Evolutionary conservation across 2,329 filamentous ascomycete species (phyloP).

Genomic region (Epichloe sp.): DNA sequence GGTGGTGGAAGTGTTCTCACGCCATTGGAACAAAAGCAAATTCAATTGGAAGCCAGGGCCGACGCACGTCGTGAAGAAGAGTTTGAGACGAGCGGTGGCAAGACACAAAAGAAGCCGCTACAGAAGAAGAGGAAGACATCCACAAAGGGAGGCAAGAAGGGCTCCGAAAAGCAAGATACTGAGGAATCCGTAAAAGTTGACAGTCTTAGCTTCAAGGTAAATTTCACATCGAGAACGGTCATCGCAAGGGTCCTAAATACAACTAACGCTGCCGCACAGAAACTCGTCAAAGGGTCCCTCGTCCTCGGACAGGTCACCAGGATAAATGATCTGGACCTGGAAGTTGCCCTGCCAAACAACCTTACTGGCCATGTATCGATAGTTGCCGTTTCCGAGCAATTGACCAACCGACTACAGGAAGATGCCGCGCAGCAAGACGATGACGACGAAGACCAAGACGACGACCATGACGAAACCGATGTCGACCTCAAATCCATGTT

Average conservation of each 20-base stretch:
- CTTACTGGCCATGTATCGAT: slow-evolving; percentile 80
- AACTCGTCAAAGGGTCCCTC: slow-evolving; percentile 70
- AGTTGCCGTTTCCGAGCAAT: slow-evolving; percentile 72
- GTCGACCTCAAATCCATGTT: slow-evolving; percentile 68
- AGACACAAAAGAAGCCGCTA: slow-evolving; percentile 30
- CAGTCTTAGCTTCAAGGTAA: slow-evolving; percentile 77
- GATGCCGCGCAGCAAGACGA: slow-evolving; percentile 43
- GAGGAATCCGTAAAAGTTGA: slow-evolving; percentile 60
- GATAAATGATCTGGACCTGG: slow-evolving; percentile 68
- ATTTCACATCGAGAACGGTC: slow-evolving; percentile 7
- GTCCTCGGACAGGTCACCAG: slow-evolving; percentile 76
- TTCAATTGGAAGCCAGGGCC: slow-evolving; percentile 80
- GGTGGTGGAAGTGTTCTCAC: slow-evolving; percentile 85
- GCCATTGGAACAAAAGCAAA: slow-evolving; percentile 90
- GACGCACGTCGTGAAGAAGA: slow-evolving; percentile 85
- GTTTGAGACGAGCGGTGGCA: slow-evolving; percentile 34
- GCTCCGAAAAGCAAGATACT: slow-evolving; percentile 29
- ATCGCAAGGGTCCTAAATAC: slow-evolving; percentile 3
- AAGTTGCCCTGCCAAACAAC: slow-evolving; percentile 82
- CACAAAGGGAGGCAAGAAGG: slow-evolving; percentile 40
- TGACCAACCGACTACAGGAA: slow-evolving; percentile 65
- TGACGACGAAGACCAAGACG: slow-evolving; percentile 29
- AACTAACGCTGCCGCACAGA: slow-evolving; percentile 35
- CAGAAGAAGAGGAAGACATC: slow-evolving; percentile 40
- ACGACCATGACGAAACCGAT: slow-evolving; percentile 35